These are phyloP conservation scores for Castanospermum australe DNA, from an alignment of 306 rosid species.

Conservation along the genomic window DNA sequence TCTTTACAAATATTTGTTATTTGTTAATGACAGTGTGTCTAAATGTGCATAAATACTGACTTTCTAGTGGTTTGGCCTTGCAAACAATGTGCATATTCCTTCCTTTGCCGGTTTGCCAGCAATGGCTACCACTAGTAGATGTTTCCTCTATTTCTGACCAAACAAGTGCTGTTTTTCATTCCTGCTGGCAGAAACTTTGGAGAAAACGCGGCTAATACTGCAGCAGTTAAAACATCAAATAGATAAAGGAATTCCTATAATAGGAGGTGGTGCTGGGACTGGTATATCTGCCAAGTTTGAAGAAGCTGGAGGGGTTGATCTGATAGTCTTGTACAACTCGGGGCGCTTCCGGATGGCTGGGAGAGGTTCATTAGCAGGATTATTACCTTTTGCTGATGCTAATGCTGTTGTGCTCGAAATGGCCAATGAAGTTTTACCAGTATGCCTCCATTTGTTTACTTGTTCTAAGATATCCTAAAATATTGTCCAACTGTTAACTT, in stretches of 20 bases:
- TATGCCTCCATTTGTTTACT: constrained; percentile 41
- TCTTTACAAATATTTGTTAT: neutral
- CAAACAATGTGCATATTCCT: constrained; percentile 11
- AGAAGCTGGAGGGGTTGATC: constrained; percentile 94
- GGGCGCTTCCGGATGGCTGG: constrained; percentile 98
- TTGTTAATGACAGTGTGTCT: neutral
- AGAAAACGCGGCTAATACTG: constrained; percentile 61
- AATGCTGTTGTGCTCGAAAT: constrained; percentile 90
- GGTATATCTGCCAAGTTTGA: constrained; percentile 98
- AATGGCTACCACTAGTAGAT: neutral
- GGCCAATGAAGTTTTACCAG: constrained; percentile 95
- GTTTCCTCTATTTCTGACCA: neutral
- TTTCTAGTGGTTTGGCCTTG: constrained; percentile 1
- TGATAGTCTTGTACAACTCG: constrained; percentile 85
- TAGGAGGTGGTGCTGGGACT: constrained; percentile 97
- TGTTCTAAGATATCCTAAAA: constrained; percentile 8
- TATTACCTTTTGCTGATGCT: constrained; percentile 92
- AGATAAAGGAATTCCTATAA: constrained; percentile 62
- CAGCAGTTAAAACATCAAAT: constrained; percentile 74
- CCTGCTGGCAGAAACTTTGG: constrained; percentile 66
- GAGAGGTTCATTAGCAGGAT: constrained; percentile 92
- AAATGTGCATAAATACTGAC: neutral
- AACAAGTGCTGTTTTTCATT: constrained; percentile 10
- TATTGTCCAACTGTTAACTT: constrained; percentile 9
- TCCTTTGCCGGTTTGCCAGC: neutral